Evolutionary conservation across 768 basidiomycete genomes (phyloP), one percentile per base, ranked within the genome.

Genomic region (Tricholoma terreum): DNA sequence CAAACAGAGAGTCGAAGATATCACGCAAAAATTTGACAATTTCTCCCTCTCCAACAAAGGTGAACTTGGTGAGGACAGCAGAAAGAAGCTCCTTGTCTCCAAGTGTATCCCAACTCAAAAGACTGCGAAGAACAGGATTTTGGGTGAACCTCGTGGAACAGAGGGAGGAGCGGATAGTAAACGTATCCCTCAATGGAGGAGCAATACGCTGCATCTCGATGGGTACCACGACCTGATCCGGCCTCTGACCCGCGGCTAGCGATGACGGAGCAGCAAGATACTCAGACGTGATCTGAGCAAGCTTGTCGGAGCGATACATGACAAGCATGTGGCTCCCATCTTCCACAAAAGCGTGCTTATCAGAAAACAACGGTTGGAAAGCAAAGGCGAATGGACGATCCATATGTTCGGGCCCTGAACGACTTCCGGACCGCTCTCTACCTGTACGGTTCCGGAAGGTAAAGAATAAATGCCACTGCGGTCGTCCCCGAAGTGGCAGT

Each of bases 141-240:
- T 97, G 94, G 0, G 95, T 97, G 69, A 89, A 91, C 58, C 84
- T 84, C 8, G 92, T 98, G 6, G 96, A 98, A 67, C 92, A 94
- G 15, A 98, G 81, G 7, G 92, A 96, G 6, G 90, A 89, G 1
- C 95, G 89, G 52, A 98, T 84, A 38, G 84, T 81, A 57, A 95
- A 74, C 17, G 83, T 84, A 69, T 98, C 96, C 54, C 84, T 82
- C 43, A 92, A 71, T 1, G 90, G 85, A 9, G 86, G 80, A 5
- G 90, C 84, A 11, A 85, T 66, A 55, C 82, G 83, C 63, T 80
- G 77, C 62, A 93, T 74, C 30, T 90, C 86, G 17, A 81, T 68
- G 14, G 85, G 79, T 3, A 90, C 64, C 1, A 69, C 58, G 22
- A 87, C 63, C 54, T 84, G 84, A 17, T 93, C 91, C 24, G 76